Base-by-base conservation (phyloP, 805 yeast species). In the Yarrowia osloensis region DNA sequence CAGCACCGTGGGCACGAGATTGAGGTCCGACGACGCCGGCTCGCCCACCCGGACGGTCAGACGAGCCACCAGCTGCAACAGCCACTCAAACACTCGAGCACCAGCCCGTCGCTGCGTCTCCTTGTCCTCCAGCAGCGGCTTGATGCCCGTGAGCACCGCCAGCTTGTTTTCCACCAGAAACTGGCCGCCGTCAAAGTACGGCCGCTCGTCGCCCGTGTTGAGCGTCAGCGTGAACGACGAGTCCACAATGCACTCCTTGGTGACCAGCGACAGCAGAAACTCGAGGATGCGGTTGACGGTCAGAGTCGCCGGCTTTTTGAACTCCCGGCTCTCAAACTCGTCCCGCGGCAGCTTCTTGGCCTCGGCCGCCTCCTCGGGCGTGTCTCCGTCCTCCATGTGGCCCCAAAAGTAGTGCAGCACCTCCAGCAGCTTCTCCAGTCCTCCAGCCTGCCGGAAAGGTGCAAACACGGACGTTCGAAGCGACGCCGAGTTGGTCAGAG, bases 401-500 rank as follows among this genome's bases (percentile, higher is more conserved):
- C 59, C 37, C 74, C 74, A 73, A n/a, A 73, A 50, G 22, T 21
- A 29, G 6, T 59, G 54, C 31, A 75, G 66, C n/a, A 75, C 67
- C 13, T 68, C 68, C 37, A 71, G 52, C 35, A 75, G 42, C 19
- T 63, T 52, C 44, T 71, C 68, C 26, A 76, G 50, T 2, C 78
- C 78, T 19, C 75, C 73, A 19, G 52, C 65, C 52, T 74, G 73
- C 54, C 74, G 72, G 69, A 75, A 76, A 66, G 71, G 70, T 19
- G 74, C 71, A 54, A 73, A 73, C 3, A 74, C 74, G 1, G 66
- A 46, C 5, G 66, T 61, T 29, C 66, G 29, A 6, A 61, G 42
- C n/a, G 66, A 44, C 1, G 66, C 52, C 17, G 54, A 12, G 9
- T 13, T 29, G 12, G 39, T 22, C 68, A 69, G 21, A 19, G 49